A percentile compares a stretch with the other conserved stretches of the same genome.
Evolutionary conservation across 441 rosid species (phyloP).

Genomic region (Cnidoscolus chayamansa): DNA sequence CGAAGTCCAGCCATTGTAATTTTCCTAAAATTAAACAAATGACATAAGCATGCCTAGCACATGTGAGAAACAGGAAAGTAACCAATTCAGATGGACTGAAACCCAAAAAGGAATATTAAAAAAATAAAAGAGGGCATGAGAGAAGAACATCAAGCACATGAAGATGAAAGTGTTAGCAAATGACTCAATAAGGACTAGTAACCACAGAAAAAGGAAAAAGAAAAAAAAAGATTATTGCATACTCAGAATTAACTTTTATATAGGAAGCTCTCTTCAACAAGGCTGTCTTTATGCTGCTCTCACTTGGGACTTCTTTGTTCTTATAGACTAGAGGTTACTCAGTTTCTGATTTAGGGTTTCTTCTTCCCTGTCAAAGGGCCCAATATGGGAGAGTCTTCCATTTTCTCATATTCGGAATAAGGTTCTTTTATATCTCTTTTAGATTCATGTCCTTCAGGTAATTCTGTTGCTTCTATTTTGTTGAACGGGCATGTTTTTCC

Average conservation of each 20-base stretch:
- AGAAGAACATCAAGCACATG: conserved; percentile 8
- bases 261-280: conserved; percentile 56
- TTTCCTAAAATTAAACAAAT: conserved; percentile 37
- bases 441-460: conserved; percentile 37
- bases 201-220: conserved; percentile 11
- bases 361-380: conserved; percentile 55
- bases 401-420: conserved; percentile 47
- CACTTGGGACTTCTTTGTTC: conserved; percentile 42
- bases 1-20: conserved; percentile 79
- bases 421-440: conserved; percentile 42
- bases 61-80: neutral
- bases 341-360: conserved; percentile 26
- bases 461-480: conserved; percentile 37
- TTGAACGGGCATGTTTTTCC: conserved; percentile 31
- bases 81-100: neutral
- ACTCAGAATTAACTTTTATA: conserved; percentile 67
- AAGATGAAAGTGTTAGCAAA: conserved; percentile 11
- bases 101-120: neutral
- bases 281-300: conserved; percentile 54
- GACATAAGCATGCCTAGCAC: conserved; percentile 5
- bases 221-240: conserved; percentile 21
- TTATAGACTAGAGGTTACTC: conserved; percentile 33
- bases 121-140: neutral
- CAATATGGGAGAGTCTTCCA: conserved; percentile 78
- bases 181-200: conserved; percentile 1